Conservation (phyloP, 495 filamentous ascomycete genomes). For the Penicillium chermesinum region DNA sequence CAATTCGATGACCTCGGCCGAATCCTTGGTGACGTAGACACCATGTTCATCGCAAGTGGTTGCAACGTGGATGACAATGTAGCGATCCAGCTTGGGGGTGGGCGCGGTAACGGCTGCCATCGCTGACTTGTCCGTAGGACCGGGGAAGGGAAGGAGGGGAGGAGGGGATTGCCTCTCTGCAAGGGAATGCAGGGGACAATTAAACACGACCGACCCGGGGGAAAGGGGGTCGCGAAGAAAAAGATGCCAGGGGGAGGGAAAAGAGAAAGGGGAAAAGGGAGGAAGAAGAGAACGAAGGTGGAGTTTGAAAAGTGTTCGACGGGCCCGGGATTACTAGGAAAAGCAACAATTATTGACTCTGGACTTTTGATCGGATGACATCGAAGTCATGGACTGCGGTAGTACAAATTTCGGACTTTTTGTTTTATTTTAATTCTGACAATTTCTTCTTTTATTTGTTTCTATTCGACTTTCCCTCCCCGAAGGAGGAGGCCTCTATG, state of each 20-base stretch:
- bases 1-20: constrained; percentile 96
- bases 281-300: constrained; percentile 18
- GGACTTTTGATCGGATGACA: background rate
- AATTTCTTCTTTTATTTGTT: background rate
- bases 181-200: constrained; percentile 33
- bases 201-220: constrained; percentile 25
- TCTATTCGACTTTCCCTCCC: background rate
- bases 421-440: background rate
- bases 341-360: constrained; percentile 5
- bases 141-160: constrained; percentile 13
- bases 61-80: constrained; percentile 95
- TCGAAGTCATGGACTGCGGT: constrained; percentile 10
- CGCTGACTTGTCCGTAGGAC: constrained; percentile 31
- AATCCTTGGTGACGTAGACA: constrained; percentile 98
- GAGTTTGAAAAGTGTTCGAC: constrained; percentile 15
- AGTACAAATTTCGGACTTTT: background rate
- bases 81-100: constrained; percentile 76
- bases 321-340: constrained; percentile 22
- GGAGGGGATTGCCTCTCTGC: constrained; percentile 26
- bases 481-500: background rate
- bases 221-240: constrained; percentile 15
- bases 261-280: constrained; percentile 26
- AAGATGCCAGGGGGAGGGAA: constrained; percentile 17
- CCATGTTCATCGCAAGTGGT: constrained; percentile 99
- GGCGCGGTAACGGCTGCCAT: constrained; percentile 48